These are phyloP conservation scores for Scutellaria barbata DNA, from an alignment of 257 asterid species.

Conservation along the genomic window DNA sequence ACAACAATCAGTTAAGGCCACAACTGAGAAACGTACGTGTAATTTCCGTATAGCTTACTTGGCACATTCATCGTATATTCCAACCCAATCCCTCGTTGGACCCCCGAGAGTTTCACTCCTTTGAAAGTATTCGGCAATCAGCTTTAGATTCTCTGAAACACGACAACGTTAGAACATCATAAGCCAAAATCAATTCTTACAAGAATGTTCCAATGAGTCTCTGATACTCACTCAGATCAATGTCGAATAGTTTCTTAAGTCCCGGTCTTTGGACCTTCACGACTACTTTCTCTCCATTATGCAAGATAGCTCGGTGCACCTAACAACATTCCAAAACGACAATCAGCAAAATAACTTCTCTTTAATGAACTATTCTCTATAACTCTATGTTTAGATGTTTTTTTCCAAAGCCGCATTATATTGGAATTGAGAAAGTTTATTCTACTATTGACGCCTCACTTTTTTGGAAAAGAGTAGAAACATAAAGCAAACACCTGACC, in stretches of 20 bases:
- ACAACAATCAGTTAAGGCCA: conserved; percentile 16
- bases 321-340: conserved; percentile 38
- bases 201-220: background rate
- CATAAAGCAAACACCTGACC: conserved; percentile 90
- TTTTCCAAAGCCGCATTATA: no score
- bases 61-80: conserved; percentile 97
- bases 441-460: background rate
- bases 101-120: conserved; percentile 93
- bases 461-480: conserved; percentile 19
- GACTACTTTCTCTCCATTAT: conserved; percentile 86
- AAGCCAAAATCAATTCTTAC: background rate
- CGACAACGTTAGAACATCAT: conserved; percentile 18
- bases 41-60: conserved; percentile 55
- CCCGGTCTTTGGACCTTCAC: conserved; percentile 98
- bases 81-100: conserved; percentile 93
- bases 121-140: conserved; percentile 92
- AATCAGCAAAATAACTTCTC: conserved; percentile 36
- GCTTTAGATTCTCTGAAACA: conserved; percentile 76
- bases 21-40: background rate
- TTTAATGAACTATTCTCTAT: background rate
- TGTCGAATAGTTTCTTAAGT: conserved; percentile 82
- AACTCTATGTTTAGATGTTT: background rate
- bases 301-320: conserved; percentile 97
- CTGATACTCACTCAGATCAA: conserved; percentile 76
- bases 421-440: background rate